phyloP scores from a whole-genome alignment of 495 filamentous ascomycete species.

The Aspergillus taichungensis region DNA sequence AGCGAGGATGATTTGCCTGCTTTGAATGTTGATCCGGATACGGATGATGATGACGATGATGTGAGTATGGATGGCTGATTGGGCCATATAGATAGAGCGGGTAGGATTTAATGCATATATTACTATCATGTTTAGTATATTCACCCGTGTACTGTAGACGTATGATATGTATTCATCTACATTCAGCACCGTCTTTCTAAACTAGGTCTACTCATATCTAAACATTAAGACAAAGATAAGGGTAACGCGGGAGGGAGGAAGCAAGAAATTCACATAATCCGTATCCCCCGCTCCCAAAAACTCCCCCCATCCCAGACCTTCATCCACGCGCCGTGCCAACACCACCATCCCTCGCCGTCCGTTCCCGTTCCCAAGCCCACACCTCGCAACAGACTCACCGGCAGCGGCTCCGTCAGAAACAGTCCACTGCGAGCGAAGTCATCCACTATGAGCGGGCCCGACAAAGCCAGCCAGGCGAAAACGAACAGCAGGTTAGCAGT shows the following conservation, averaged over 20 bases:
- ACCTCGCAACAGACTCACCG: conserved; percentile 48
- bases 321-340: conserved; percentile 45
- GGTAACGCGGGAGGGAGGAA: no score
- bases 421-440: conserved; percentile 54
- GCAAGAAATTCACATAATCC: conserved; percentile 21
- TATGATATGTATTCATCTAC: not conserved
- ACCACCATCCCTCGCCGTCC: conserved; percentile 45
- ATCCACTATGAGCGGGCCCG: conserved; percentile 44
- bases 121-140: not conserved
- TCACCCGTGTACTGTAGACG: no score
- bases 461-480: conserved; percentile 48
- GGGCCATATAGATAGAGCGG: not conserved
- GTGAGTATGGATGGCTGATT: conserved; percentile 23
- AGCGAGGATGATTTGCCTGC: conserved; percentile 44
- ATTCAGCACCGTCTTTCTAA: conserved; percentile 2
- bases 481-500: conserved; percentile 45
- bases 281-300: conserved; percentile 60
- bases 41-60: conserved; percentile 35
- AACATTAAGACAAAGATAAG: not conserved
- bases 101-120: not conserved
- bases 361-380: conserved; percentile 45
- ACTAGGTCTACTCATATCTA: conserved; percentile 4
- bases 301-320: conserved; percentile 40
- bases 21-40: conserved; percentile 39
- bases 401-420: conserved; percentile 64